These are phyloP conservation scores for Petasospora rhodanensis DNA, from an alignment of 1,139 yeast species.

Conservation along the genomic window DNA sequence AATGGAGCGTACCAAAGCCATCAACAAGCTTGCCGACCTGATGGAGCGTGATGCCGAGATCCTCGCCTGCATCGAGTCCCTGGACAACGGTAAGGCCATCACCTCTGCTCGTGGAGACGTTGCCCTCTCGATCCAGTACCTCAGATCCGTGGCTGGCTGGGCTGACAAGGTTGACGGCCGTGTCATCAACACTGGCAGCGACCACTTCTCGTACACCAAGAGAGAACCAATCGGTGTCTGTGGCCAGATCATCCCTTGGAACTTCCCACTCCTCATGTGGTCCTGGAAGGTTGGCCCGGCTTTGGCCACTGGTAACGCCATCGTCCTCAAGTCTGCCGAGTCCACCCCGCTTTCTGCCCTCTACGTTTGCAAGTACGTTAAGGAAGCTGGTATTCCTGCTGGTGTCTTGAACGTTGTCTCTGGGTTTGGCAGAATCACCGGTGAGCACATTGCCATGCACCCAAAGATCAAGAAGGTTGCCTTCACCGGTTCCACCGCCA, in stretches of 20 bases:
- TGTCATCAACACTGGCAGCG: slow-evolving; percentile 59
- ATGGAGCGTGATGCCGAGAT: slow-evolving; percentile 57
- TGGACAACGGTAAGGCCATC: slow-evolving; percentile 78
- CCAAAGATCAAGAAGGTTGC: slow-evolving; percentile 71
- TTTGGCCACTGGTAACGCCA: slow-evolving; percentile 74
- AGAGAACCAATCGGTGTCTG: slow-evolving; percentile 75
- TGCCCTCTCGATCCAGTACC: slow-evolving; percentile 47
- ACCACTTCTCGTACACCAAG: slow-evolving; percentile 56
- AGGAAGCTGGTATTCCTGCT: slow-evolving; percentile 72
- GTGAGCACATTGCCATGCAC: slow-evolving; percentile 66
- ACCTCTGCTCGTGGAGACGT: slow-evolving; percentile 55
- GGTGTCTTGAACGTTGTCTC: slow-evolving; percentile 75
- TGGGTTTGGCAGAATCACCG: slow-evolving; percentile 74
- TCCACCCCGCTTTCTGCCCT: slow-evolving; percentile 80
- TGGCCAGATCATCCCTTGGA: slow-evolving; percentile 86
- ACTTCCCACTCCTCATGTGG: slow-evolving; percentile 81
- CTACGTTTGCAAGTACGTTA: slow-evolving; percentile 52
- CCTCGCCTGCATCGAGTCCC: slow-evolving; percentile 67
- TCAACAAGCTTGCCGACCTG: slow-evolving; percentile 61
- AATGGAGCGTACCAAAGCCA: slow-evolving; percentile 50
- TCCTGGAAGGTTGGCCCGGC: slow-evolving; percentile 88
- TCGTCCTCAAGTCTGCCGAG: slow-evolving; percentile 78
- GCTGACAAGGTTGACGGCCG: slow-evolving; percentile 73
- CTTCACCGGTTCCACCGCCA: slow-evolving; percentile 81
- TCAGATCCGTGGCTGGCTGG: slow-evolving; percentile 77